Evolutionary conservation across 768 basidiomycete genomes (phyloP).

Genomic region (Exsudoporus frostii): DNA sequence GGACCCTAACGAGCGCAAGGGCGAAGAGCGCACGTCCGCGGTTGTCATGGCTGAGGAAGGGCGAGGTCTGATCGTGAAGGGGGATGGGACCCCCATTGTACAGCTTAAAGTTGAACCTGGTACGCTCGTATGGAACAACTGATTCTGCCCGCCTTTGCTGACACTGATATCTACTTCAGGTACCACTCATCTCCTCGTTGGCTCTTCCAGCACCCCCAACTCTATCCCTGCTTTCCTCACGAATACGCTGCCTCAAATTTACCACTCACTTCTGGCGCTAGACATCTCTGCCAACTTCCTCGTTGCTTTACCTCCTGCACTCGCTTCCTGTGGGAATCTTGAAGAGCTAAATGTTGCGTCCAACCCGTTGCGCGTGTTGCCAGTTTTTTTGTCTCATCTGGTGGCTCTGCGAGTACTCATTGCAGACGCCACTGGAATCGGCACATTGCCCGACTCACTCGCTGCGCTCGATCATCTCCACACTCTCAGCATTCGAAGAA

Average conservation of each 20-base stretch:
- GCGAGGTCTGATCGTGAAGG: conserved; percentile 76
- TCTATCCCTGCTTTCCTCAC: conserved; percentile 75
- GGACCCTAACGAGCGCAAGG: conserved; percentile 46
- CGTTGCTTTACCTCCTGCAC: conserved; percentile 74
- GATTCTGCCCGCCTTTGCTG: background rate
- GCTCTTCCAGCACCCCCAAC: conserved; percentile 75
- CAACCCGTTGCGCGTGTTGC: conserved; percentile 90
- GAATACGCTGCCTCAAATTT: conserved; percentile 65
- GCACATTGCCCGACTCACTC: conserved; percentile 71
- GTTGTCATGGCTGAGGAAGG: conserved; percentile 81
- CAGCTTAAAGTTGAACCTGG: conserved; percentile 71
- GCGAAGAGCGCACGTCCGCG: conserved; percentile 74
- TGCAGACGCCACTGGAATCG: conserved; percentile 86
- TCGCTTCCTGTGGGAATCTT: conserved; percentile 75
- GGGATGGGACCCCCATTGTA: conserved; percentile 55
- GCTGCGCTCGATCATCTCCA: conserved; percentile 75
- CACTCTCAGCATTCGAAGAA: conserved; percentile 84
- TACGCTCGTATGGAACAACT: conserved; percentile 34
- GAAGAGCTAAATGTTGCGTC: conserved; percentile 93
- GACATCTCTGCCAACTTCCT: conserved; percentile 92
- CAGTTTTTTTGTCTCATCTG: conserved; percentile 78
- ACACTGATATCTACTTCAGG: conserved; percentile 42
- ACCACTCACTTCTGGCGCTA: conserved; percentile 78
- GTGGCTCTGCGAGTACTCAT: conserved; percentile 81
- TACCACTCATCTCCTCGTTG: conserved; percentile 90